Conservation (phyloP, 208 protist species). For the Vickermania ingenoplastis region DNA sequence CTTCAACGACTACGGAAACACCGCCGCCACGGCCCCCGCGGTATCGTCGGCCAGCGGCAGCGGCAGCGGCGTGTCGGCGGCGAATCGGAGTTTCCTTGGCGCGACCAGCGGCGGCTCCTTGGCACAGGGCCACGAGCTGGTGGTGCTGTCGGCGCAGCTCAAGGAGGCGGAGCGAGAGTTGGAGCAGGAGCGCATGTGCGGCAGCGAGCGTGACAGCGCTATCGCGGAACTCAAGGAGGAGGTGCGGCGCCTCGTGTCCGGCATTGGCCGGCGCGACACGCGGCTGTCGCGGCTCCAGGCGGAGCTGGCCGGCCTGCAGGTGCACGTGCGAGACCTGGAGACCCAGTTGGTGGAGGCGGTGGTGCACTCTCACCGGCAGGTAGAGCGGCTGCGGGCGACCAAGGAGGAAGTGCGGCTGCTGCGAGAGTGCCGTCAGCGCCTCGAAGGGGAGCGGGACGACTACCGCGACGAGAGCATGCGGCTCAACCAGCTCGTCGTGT, state of each 20-base stretch:
- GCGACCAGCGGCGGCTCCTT: slow-evolving; percentile 1
- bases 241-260: slow-evolving; percentile 14
- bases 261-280: slow-evolving; percentile 10
- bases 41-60: no score
- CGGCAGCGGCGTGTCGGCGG: background rate
- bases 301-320: slow-evolving; percentile 9
- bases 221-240: no score
- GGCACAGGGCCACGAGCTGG: slow-evolving; percentile 10
- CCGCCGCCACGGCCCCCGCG: no score
- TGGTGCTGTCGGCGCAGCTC: slow-evolving; percentile 15
- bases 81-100: slow-evolving; percentile 5
- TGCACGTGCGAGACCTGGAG: slow-evolving; percentile 7
- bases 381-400: background rate
- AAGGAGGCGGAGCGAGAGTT: slow-evolving; percentile 15
- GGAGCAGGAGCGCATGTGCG: slow-evolving; percentile 14
- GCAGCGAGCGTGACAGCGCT: no score
- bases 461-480: no score
- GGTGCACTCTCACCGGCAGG: slow-evolving; percentile 1
- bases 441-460: no score
- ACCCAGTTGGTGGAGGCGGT: slow-evolving; percentile 1
- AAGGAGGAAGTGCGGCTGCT: no score
- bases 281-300: slow-evolving; percentile 12
- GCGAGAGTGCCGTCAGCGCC: no score
- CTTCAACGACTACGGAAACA: slow-evolving; percentile 12
- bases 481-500: no score